Evolutionary conservation across 768 basidiomycete species (phyloP).

Genomic region (Auricularia sp.): DNA sequence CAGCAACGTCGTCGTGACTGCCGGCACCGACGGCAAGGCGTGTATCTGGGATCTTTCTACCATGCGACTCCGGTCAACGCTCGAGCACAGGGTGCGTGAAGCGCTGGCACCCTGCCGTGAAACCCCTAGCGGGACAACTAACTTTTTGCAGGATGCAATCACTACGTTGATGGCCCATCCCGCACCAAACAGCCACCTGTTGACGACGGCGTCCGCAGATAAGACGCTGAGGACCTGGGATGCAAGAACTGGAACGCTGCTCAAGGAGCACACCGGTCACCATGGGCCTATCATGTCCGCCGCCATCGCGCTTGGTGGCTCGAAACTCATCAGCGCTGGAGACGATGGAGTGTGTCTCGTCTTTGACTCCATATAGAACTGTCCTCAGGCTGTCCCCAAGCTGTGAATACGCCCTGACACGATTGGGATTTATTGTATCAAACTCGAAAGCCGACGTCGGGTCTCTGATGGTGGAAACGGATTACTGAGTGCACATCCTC

Average conservation of each 20-base stretch:
- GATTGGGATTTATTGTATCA: no score
- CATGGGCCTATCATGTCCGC: constrained; percentile 65
- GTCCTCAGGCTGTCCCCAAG: no score
- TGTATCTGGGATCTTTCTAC: constrained; percentile 92
- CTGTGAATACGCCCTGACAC: no score
- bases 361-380: constrained; percentile 29
- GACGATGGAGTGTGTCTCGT: constrained; percentile 86
- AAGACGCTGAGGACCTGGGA: constrained; percentile 88
- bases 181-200: constrained; percentile 58
- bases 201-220: constrained; percentile 85
- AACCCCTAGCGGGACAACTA: not conserved
- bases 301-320: constrained; percentile 59
- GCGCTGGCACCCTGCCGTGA: not conserved
- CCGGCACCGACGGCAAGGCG: constrained; percentile 87
- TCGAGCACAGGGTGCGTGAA: constrained; percentile 66
- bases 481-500: no score
- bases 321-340: constrained; percentile 71
- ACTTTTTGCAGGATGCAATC: constrained; percentile 63
- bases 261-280: constrained; percentile 80
- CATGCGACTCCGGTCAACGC: constrained; percentile 70
- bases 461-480: no score
- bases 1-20: constrained; percentile 61
- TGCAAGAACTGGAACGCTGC: constrained; percentile 65
- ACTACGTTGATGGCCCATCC: constrained; percentile 72
- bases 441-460: no score